Percentiles rank a stretch among this genome's conserved stretches.
Conservation (phyloP, 2,329 filamentous ascomycete species). For the Paecilomyces sp. region DNA sequence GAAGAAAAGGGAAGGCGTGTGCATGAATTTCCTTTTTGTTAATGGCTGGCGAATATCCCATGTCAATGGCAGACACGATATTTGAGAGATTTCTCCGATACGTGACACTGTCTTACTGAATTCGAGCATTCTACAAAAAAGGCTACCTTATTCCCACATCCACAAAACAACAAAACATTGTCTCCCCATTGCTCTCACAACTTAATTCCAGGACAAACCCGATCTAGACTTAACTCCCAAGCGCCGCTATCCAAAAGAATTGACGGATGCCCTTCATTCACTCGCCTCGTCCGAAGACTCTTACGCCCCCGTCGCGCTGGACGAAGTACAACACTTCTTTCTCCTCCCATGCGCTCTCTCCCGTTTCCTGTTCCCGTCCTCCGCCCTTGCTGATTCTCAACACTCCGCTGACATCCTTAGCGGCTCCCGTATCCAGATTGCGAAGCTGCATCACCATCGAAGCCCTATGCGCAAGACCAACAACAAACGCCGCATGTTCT, state of each 20-base stretch:
- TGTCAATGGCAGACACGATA: constrained; percentile 27
- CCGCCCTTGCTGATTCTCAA: constrained; percentile 63
- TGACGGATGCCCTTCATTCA: constrained; percentile 20
- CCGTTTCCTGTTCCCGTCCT: constrained; percentile 25
- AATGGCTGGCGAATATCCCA: constrained; percentile 31
- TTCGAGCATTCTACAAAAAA: constrained; percentile 5
- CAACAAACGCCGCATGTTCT: constrained; percentile 62
- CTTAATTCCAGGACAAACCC: background rate
- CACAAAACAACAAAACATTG: background rate
- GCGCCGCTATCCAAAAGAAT: background rate
- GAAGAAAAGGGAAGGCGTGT: constrained; percentile 23
- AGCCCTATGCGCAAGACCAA: constrained; percentile 69
- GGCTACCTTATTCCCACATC: background rate
- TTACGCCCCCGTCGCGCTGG: constrained; percentile 68
- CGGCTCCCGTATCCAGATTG: constrained; percentile 77
- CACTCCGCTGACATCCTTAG: constrained; percentile 84
- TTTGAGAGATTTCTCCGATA: constrained; percentile 22
- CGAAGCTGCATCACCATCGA: constrained; percentile 64
- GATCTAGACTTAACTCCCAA: constrained; percentile 1
- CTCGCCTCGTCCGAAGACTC: constrained; percentile 77
- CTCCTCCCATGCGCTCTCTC: constrained; percentile 36
- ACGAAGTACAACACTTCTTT: constrained; percentile 78
- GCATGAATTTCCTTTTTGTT: constrained; percentile 33
- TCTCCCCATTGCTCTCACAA: background rate
- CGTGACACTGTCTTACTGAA: constrained; percentile 24